Evolutionary conservation across 768 basidiomycete species (phyloP).

Genomic region (Trametes punicea): DNA sequence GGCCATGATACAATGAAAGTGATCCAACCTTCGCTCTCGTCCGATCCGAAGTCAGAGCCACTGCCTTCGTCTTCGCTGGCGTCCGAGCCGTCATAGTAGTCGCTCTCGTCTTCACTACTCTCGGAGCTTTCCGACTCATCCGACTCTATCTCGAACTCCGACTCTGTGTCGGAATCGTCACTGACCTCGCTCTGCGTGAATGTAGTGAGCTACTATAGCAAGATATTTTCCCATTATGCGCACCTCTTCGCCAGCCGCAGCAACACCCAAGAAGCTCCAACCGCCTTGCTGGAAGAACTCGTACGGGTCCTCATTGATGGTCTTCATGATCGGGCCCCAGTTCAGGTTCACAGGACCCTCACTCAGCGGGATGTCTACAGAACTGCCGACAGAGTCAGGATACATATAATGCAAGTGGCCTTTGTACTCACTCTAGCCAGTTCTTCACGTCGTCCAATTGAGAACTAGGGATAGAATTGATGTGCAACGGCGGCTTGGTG

Average conservation of each 20-base stretch:
- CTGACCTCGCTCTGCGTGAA: slow-evolving; percentile 52
- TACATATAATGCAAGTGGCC: slow-evolving; percentile 11
- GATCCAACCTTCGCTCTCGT: slow-evolving; percentile 56
- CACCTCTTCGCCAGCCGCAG: slow-evolving; percentile 63
- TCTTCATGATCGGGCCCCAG: slow-evolving; percentile 99
- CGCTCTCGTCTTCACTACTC: slow-evolving; percentile 53
- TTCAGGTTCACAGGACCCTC: slow-evolving; percentile 97
- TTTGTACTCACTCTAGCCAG: slow-evolving; percentile 85
- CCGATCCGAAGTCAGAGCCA: slow-evolving; percentile 61
- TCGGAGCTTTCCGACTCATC: slow-evolving; percentile 41
- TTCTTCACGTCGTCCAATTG: slow-evolving; percentile 98
- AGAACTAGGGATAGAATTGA: slow-evolving; percentile 90
- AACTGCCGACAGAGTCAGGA: slow-evolving; percentile 47
- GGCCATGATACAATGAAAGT: background rate
- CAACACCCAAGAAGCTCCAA: slow-evolving; percentile 85
- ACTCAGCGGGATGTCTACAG: slow-evolving; percentile 93
- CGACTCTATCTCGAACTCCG: slow-evolving; percentile 57
- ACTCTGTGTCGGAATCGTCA: slow-evolving; percentile 61
- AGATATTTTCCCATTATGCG: slow-evolving; percentile 23
- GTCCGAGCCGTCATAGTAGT: slow-evolving; percentile 42
- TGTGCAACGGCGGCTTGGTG: slow-evolving; percentile 85
- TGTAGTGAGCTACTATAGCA: background rate
- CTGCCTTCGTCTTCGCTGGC: slow-evolving; percentile 58
- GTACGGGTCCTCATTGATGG: slow-evolving; percentile 91
- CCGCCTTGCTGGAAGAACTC: slow-evolving; percentile 97